Base-by-base conservation (phyloP, 495 filamentous ascomycete species). In the Penicillium ucsense region DNA sequence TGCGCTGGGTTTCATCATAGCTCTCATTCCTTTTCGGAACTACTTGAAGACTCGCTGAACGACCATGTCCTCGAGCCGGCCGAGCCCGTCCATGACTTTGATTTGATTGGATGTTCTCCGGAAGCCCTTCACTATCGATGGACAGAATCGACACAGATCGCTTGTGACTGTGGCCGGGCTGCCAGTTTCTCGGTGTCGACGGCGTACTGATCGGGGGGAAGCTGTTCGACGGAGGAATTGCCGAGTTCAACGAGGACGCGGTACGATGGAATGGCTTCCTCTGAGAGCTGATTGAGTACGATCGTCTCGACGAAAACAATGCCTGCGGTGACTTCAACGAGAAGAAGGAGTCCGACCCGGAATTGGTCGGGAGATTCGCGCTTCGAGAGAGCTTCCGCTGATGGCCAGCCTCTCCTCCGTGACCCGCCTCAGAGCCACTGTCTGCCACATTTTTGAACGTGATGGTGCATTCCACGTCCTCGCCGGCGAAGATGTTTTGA, bases 141-240 rank as follows among this genome's bases (percentile, higher is more conserved):
- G 92, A 97, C 20, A 96, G 80, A 51, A 98, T 97, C n/a, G 92
- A 96, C 31, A 98, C 78, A 1, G 91, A 95, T 60, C 91, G 67
- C 50, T 82, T 78, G 60, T 87, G 84, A 52, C 71, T 77, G 43
- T 79, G 70, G 10, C 57, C 53, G 3, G 61, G 52, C 10, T 63
- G 63, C 53, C 62, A 62, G 57, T 48, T 64, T 44, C 65, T 64
- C 39, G 66, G 66, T 5, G 64, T 67, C 7, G 70, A 65, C 35
- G 69, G 63, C 42, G 51, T 52, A 46, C 51, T 55, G 30, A 54
- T 48, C 40, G 70, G 71, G 32, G 71, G 71, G 55, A 74, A 74
- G 66, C 71, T 74, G 42, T 71, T 66, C 10, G 71, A 71, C 44
- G 60, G 57, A 44, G 60, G 59, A 40, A 67, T 60, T 45, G 68